These are phyloP conservation scores for Francoa sonchifolia DNA, from an alignment of 441 rosid species.

Conservation along the genomic window DNA sequence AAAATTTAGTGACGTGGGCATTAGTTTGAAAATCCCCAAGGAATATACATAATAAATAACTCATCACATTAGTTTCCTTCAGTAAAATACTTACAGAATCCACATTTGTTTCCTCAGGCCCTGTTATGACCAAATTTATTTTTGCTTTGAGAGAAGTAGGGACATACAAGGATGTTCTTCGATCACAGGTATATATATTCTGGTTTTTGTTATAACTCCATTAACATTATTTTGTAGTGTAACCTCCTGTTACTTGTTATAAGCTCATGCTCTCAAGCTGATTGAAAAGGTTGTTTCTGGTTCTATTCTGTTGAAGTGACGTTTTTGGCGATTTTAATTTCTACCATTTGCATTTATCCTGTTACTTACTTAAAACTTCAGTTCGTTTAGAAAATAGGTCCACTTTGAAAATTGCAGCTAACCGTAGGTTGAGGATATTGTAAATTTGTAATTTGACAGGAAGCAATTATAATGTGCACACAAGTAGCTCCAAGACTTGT, in stretches of 20 bases:
- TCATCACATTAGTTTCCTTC: neutral
- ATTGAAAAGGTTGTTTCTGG: neutral
- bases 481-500: too few relatives aligned
- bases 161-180: conserved; percentile 10
- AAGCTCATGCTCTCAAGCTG: neutral
- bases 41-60: neutral
- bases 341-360: neutral
- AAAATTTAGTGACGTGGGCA: neutral
- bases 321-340: neutral
- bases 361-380: too few relatives aligned
- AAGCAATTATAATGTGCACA: too few relatives aligned
- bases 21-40: too few relatives aligned
- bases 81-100: neutral
- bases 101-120: conserved; percentile 4
- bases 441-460: too few relatives aligned
- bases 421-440: too few relatives aligned
- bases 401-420: too few relatives aligned
- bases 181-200: conserved; percentile 6
- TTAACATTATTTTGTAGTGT: neutral
- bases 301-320: neutral
- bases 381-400: too few relatives aligned
- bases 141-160: conserved; percentile 10
- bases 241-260: conserved; percentile 5
- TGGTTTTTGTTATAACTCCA: neutral
- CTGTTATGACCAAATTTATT: conserved; percentile 8